Conservation (phyloP, 768 basidiomycete species). For the Strobilomyces dryophilus region DNA sequence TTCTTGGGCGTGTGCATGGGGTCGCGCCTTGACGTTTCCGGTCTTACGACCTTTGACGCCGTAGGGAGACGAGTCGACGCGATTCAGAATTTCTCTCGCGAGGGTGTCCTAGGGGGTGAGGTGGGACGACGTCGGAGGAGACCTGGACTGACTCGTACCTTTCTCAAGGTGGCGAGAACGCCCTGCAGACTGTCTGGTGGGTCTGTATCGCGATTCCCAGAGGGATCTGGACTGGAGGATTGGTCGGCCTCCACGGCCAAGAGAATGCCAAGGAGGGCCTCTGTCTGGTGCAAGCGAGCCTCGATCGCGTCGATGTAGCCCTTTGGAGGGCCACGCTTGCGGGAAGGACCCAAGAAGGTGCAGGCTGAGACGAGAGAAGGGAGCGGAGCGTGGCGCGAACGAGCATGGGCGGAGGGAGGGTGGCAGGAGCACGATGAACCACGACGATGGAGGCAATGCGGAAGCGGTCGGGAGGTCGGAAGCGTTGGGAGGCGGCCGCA, state of each 20-base stretch:
- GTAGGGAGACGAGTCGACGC: slow-evolving; percentile 79
- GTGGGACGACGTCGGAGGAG: background rate
- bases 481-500: background rate
- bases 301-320: slow-evolving; percentile 96
- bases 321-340: slow-evolving; percentile 85
- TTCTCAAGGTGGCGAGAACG: slow-evolving; percentile 47
- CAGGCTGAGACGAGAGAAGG: slow-evolving; percentile 44
- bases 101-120: slow-evolving; percentile 54
- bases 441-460: slow-evolving; percentile 9
- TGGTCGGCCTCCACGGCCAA: slow-evolving; percentile 42
- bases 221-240: slow-evolving; percentile 30
- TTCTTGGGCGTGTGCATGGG: slow-evolving; percentile 20
- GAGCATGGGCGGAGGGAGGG: slow-evolving; percentile 8
- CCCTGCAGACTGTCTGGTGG: slow-evolving; percentile 20
- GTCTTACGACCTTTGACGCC: slow-evolving; percentile 67
- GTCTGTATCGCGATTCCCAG: slow-evolving; percentile 15
- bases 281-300: slow-evolving; percentile 85
- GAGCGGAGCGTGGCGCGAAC: background rate
- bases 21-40: slow-evolving; percentile 30
- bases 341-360: slow-evolving; percentile 74
- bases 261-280: slow-evolving; percentile 82
- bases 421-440: slow-evolving; percentile 12
- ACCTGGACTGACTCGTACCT: slow-evolving; percentile 34
- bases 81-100: slow-evolving; percentile 73
- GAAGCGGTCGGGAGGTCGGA: slow-evolving; percentile 1